Conservation (phyloP, 2,329 filamentous ascomycete genomes). For the Diaporthe ilicicola region DNA sequence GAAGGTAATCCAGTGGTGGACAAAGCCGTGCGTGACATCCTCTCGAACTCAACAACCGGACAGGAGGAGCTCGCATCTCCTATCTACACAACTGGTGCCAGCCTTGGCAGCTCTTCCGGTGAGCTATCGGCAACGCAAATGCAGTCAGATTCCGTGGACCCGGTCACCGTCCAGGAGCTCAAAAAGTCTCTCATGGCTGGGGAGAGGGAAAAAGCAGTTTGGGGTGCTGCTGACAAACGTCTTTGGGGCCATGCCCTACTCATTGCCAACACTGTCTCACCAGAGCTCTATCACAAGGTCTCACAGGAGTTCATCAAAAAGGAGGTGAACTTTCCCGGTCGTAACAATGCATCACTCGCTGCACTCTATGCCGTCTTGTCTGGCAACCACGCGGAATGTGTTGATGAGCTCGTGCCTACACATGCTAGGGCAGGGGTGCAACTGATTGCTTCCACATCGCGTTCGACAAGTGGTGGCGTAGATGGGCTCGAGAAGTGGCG, state of each 20-base stretch:
- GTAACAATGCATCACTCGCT: constrained; percentile 86
- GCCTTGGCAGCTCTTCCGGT: constrained; percentile 30
- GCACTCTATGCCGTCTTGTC: constrained; percentile 94
- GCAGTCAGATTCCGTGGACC: constrained; percentile 71
- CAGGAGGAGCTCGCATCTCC: constrained; percentile 39
- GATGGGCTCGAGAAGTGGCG: constrained; percentile 93
- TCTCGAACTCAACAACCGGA: constrained; percentile 66
- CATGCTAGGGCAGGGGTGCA: constrained; percentile 93
- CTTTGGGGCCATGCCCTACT: constrained; percentile 97
- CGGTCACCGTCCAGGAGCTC: constrained; percentile 74
- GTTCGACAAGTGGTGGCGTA: constrained; percentile 63
- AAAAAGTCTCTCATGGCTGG: constrained; percentile 79
- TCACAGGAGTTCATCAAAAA: constrained; percentile 95
- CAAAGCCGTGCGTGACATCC: constrained; percentile 76
- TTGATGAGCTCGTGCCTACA: constrained; percentile 93
- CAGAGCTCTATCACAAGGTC: constrained; percentile 90
- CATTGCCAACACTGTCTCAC: constrained; percentile 79
- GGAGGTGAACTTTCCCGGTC: constrained; percentile 84
- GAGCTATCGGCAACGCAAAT: constrained; percentile 39
- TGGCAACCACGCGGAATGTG: constrained; percentile 91
- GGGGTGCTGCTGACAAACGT: constrained; percentile 90
- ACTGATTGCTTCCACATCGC: constrained; percentile 79
- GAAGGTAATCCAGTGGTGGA: constrained; percentile 78
- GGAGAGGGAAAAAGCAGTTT: constrained; percentile 89
- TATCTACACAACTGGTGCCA: constrained; percentile 35